Evolutionary conservation across 306 rosid species (phyloP).

Genomic region (Morella rubra): DNA sequence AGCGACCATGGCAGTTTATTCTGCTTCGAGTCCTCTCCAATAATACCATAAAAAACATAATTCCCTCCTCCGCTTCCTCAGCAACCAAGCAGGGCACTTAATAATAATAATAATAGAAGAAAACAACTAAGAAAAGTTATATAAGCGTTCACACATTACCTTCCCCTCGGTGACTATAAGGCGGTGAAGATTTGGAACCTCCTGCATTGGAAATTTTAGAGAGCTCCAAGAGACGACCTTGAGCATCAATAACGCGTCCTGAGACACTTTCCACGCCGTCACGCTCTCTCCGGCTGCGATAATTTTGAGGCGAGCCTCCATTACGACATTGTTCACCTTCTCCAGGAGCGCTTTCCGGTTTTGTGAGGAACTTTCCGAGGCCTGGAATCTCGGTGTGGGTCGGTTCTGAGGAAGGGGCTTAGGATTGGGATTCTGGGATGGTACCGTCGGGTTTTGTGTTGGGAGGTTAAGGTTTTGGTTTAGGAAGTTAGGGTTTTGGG

Average conservation of each 20-base stretch:
- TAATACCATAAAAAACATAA: not conserved
- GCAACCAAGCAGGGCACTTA: slow-evolving; percentile 3
- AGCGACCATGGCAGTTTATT: not conserved
- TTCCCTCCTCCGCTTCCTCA: not conserved
- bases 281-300: slow-evolving; percentile 51
- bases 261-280: slow-evolving; percentile 71
- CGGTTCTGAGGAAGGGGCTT: not conserved
- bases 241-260: slow-evolving; percentile 50
- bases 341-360: slow-evolving; percentile 24
- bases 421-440: not conserved
- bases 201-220: slow-evolving; percentile 71
- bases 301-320: slow-evolving; percentile 45
- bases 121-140: not conserved
- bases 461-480: slow-evolving; percentile 34
- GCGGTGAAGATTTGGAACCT: slow-evolving; percentile 60
- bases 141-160: slow-evolving; percentile 37
- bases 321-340: slow-evolving; percentile 43
- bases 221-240: slow-evolving; percentile 61
- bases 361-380: slow-evolving; percentile 14
- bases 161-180: slow-evolving; percentile 65
- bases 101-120: not conserved
- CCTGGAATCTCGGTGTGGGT: slow-evolving; percentile 2
- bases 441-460: slow-evolving; percentile 22
- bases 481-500: slow-evolving; percentile 24
- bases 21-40: not conserved